Percentiles rank a stretch among this genome's conserved stretches.
Conservation (phyloP, 2,329 filamentous ascomycete species). For the Trichoderma gracile region DNA sequence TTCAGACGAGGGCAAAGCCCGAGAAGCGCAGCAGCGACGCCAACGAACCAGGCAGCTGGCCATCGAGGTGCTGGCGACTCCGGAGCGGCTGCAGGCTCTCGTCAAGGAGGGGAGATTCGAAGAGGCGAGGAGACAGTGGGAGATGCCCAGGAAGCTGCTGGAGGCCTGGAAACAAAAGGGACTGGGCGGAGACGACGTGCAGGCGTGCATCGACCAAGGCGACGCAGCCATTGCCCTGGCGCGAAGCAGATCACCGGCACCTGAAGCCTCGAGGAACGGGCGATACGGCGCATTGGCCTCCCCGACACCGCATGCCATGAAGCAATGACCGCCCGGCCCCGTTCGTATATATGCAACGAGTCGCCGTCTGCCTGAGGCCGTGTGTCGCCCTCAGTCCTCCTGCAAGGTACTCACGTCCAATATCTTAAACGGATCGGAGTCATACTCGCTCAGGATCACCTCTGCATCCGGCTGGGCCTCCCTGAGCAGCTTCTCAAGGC, state of each 20-base stretch:
- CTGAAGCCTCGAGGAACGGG: conserved; percentile 29
- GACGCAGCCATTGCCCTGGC: conserved; percentile 48
- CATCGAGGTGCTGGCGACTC: conserved; percentile 61
- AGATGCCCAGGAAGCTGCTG: conserved; percentile 53
- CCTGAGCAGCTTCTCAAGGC: conserved; percentile 61
- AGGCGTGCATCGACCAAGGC: conserved; percentile 55
- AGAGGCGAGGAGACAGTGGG: conserved; percentile 61
- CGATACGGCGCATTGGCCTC: conserved; percentile 5
- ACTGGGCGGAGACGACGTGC: conserved; percentile 56
- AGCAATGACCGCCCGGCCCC: conserved; percentile 1
- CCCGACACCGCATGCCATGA: conserved; percentile 1
- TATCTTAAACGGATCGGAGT: conserved; percentile 87
- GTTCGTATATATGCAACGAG: conserved; percentile 3
- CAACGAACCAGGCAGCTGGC: conserved; percentile 58
- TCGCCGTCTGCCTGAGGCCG: background rate
- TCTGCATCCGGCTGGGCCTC: conserved; percentile 53
- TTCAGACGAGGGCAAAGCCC: conserved; percentile 41
- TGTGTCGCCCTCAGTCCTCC: conserved; percentile 24
- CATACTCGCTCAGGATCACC: conserved; percentile 74
- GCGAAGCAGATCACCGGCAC: conserved; percentile 25
- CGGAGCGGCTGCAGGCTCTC: conserved; percentile 58
- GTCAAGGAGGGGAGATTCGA: conserved; percentile 60
- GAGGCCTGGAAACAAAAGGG: conserved; percentile 56
- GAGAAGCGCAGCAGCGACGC: conserved; percentile 37
- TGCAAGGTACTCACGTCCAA: conserved; percentile 52